Evolutionary conservation across 1,139 yeast species (phyloP).

Genomic region (Suhomyces bokatorum): DNA sequence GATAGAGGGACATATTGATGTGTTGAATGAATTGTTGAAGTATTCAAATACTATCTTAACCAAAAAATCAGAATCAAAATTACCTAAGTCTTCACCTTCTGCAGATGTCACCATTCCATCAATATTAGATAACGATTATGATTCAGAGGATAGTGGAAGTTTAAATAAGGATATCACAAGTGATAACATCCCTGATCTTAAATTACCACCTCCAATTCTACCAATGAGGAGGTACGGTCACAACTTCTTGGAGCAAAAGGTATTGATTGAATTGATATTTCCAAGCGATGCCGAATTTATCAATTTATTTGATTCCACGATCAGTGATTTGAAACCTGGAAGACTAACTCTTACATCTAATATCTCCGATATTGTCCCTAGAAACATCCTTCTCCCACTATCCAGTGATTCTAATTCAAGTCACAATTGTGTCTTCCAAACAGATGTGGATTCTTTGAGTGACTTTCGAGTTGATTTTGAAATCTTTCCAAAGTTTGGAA

Average conservation of each 20-base stretch:
- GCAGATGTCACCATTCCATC: slow-evolving; percentile 8
- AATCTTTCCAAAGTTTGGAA: slow-evolving; percentile 91
- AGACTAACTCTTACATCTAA: slow-evolving; percentile 73
- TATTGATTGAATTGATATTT: slow-evolving; percentile 72
- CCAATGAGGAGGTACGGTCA: slow-evolving; percentile 95
- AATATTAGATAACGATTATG: slow-evolving; percentile 31
- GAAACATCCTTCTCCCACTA: slow-evolving; percentile 79
- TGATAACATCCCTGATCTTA: slow-evolving; percentile 84
- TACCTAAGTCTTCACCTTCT: slow-evolving; percentile 2
- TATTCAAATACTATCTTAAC: slow-evolving; percentile 21
- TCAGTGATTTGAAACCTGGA: slow-evolving; percentile 49
- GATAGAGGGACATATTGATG: slow-evolving; percentile 87
- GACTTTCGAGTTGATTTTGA: slow-evolving; percentile 85
- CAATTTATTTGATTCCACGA: slow-evolving; percentile 46
- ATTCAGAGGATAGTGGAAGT: slow-evolving; percentile 42
- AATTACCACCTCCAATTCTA: slow-evolving; percentile 92
- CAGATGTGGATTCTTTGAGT: slow-evolving; percentile 65
- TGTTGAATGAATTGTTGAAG: slow-evolving; percentile 62
- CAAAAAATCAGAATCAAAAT: slow-evolving; percentile 6
- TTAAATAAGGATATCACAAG: slow-evolving; percentile 36
- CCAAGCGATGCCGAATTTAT: slow-evolving; percentile 58
- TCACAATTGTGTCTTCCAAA: slow-evolving; percentile 74
- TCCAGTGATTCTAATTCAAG: slow-evolving; percentile 61
- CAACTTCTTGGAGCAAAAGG: slow-evolving; percentile 87
- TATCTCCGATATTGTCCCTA: slow-evolving; percentile 74